Evolutionary conservation across 768 basidiomycete species (phyloP).

Genomic region (Lactarius tabidus): DNA sequence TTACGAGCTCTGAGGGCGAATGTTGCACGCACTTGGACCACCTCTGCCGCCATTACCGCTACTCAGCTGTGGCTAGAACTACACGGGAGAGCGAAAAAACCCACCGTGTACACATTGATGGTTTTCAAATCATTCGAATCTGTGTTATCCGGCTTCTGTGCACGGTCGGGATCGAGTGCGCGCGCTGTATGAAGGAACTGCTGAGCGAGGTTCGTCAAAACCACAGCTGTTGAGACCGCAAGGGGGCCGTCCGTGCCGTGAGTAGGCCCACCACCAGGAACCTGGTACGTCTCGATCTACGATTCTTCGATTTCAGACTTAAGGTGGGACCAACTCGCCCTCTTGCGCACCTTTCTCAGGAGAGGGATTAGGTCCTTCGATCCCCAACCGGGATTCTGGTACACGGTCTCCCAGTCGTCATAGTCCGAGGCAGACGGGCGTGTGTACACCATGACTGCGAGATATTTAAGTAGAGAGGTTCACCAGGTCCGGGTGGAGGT

Average conservation of each 20-base stretch:
- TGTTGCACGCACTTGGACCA: conserved; percentile 41
- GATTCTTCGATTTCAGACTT: neutral
- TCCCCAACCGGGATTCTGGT: conserved; percentile 58
- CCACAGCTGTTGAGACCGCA: conserved; percentile 32
- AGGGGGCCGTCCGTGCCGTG: conserved; percentile 49
- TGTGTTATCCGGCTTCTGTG: conserved; percentile 17
- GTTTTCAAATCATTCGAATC: conserved; percentile 27
- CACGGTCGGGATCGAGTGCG: conserved; percentile 26
- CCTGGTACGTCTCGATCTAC: conserved; percentile 40
- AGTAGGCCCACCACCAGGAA: conserved; percentile 29
- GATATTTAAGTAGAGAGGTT: neutral
- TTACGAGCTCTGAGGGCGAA: neutral
- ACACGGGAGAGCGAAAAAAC: too few relatives aligned
- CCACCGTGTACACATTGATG: conserved; percentile 27
- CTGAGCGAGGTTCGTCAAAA: conserved; percentile 28
- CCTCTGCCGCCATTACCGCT: conserved; percentile 1
- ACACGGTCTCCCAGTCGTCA: conserved; percentile 33
- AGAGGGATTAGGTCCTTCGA: conserved; percentile 53
- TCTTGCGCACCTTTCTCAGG: conserved; percentile 45
- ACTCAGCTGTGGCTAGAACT: neutral
- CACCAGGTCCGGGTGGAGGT: neutral
- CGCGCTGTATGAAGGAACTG: conserved; percentile 31
- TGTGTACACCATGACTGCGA: conserved; percentile 45
- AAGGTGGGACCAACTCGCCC: neutral
- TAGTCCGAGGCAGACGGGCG: conserved; percentile 60